Evolutionary conservation across 352 stramenopile species (phyloP).

Genomic region (Globisporangium megalacanthum): DNA sequence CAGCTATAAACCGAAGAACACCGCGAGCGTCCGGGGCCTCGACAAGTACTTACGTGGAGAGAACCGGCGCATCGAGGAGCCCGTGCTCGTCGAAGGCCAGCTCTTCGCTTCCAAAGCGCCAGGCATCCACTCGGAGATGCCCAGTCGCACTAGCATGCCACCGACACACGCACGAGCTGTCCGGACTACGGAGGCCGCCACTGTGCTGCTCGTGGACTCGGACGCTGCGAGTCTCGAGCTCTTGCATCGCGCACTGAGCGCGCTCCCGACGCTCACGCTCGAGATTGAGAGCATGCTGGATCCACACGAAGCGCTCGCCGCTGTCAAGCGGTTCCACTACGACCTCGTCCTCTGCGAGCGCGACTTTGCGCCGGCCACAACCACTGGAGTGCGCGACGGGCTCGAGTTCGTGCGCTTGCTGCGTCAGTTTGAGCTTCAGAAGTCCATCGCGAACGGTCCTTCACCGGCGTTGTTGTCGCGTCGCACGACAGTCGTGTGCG

Average conservation of each 20-base stretch:
- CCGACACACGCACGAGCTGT: conserved; percentile 2
- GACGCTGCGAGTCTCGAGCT: conserved; percentile 25
- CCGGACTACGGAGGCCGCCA: not conserved
- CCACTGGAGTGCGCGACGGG: conserved; percentile 30
- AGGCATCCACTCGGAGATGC: not conserved
- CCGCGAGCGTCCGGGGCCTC: conserved; percentile 29
- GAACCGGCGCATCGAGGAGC: conserved; percentile 40
- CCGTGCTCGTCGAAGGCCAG: conserved; percentile 24
- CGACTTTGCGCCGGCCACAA: conserved; percentile 22
- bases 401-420: conserved; percentile 78
- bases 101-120: conserved; percentile 23
- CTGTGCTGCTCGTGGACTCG: conserved; percentile 32
- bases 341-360: conserved; percentile 85
- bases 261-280: conserved; percentile 17
- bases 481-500: conserved; percentile 63
- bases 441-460: conserved; percentile 19
- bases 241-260: conserved; percentile 27
- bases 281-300: conserved; percentile 62
- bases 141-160: not conserved
- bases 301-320: conserved; percentile 41
- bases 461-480: conserved; percentile 1
- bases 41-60: conserved; percentile 62
- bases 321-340: conserved; percentile 49
- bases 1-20: conserved; percentile 4
- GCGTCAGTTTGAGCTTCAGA: conserved; percentile 70